Conservation (phyloP, 306 rosid species). For the Begonia peltatifolia region DNA sequence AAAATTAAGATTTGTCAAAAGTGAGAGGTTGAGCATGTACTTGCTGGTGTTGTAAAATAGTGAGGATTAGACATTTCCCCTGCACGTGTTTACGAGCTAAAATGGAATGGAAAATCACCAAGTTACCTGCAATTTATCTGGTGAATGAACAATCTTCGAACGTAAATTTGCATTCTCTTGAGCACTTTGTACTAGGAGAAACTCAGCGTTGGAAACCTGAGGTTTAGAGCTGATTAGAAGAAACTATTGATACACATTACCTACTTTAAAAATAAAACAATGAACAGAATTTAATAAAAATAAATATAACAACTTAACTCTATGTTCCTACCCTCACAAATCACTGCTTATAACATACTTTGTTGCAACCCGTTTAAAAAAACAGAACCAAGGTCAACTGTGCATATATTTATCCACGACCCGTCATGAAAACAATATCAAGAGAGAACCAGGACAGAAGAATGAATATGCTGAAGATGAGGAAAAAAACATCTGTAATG, state of each 20-base stretch:
- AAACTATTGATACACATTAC: neutral
- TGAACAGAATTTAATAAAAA: neutral
- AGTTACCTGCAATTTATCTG: conserved; percentile 78
- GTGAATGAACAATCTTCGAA: conserved; percentile 71
- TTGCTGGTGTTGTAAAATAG: too few relatives aligned
- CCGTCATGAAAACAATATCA: too few relatives aligned
- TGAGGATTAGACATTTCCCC: too few relatives aligned
- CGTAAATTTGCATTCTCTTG: conserved; percentile 73
- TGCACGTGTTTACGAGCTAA: neutral
- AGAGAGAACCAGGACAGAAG: too few relatives aligned
- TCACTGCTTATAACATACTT: too few relatives aligned
- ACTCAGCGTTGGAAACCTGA: conserved; percentile 73
- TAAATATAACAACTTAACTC: neutral
- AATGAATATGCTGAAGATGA: neutral
- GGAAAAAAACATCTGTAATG: neutral
- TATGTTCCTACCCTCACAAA: too few relatives aligned
- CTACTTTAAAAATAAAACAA: too few relatives aligned
- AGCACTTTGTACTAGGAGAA: conserved; percentile 47
- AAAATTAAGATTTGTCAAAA: too few relatives aligned
- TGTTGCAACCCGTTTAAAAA: neutral
- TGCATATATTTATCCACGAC: neutral
- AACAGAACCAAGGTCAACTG: neutral
- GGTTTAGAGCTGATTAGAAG: conserved; percentile 5
- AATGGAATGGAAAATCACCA: neutral
- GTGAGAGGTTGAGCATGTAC: too few relatives aligned